A percentile compares a stretch with the other conserved stretches of the same genome.
Conservation (phyloP, 2,329 filamentous ascomycete species). For the Trichoderma sp. region DNA sequence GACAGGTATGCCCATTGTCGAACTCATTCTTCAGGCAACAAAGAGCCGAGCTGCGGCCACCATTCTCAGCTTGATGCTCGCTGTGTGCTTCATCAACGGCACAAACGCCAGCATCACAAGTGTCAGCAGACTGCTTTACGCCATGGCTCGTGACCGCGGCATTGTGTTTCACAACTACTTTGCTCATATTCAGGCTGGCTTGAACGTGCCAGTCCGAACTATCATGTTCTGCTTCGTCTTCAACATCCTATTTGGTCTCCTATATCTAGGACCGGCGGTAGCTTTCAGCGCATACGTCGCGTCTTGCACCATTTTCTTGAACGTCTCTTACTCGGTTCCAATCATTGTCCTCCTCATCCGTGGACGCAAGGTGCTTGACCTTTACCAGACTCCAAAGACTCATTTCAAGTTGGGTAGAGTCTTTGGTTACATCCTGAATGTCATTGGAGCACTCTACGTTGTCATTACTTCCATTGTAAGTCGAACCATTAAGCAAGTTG, state of each 20-base stretch:
- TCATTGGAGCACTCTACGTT: constrained; percentile 7
- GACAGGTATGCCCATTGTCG: constrained; percentile 17
- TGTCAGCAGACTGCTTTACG: constrained; percentile 16
- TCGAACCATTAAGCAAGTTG: not conserved
- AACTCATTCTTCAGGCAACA: constrained; percentile 15
- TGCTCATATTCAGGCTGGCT: constrained; percentile 10
- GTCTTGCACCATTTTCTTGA: constrained; percentile 21
- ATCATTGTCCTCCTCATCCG: constrained; percentile 10
- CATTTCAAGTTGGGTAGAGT: constrained; percentile 1
- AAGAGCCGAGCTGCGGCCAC: constrained; percentile 14
- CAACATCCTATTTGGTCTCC: constrained; percentile 9
- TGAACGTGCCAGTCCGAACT: constrained; percentile 16
- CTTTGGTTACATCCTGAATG: constrained; percentile 4
- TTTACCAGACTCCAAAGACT: constrained; percentile 9
- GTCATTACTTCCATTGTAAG: constrained; percentile 16
- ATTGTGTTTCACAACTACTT: constrained; percentile 15
- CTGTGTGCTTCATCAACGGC: constrained; percentile 13
- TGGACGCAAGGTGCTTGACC: constrained; percentile 11
- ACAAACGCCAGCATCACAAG: constrained; percentile 19
- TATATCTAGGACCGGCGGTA: constrained; percentile 4
- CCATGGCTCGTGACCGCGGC: constrained; percentile 17
- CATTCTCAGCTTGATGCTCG: constrained; percentile 15
- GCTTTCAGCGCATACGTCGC: constrained; percentile 17
- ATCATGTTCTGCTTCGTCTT: constrained; percentile 22
- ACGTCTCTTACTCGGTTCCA: constrained; percentile 8